These are phyloP conservation scores for Dioszegia crocea DNA, from an alignment of 768 basidiomycete genomes.

Conservation along the genomic window DNA sequence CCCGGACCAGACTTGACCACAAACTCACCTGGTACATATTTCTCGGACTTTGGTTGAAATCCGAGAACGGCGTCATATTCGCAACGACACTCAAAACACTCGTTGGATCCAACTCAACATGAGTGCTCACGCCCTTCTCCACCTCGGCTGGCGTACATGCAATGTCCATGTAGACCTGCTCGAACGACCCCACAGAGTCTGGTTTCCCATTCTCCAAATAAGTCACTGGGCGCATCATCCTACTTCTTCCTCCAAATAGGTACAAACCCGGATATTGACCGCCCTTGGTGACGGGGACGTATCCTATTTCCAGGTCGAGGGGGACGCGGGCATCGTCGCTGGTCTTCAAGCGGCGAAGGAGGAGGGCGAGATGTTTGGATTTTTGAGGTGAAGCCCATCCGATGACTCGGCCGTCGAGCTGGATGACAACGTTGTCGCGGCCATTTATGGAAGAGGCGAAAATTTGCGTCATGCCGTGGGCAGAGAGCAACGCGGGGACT, in stretches of 20 bases:
- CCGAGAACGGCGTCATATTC: conserved; percentile 96
- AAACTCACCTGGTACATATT: conserved; percentile 50
- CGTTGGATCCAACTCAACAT: conserved; percentile 90
- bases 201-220: conserved; percentile 77
- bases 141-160: conserved; percentile 86
- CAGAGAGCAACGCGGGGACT: conserved; percentile 72
- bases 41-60: conserved; percentile 86
- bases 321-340: conserved; percentile 76
- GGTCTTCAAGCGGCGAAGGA: conserved; percentile 90
- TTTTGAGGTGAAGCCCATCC: conserved; percentile 80
- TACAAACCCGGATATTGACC: conserved; percentile 97
- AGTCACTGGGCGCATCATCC: conserved; percentile 98
- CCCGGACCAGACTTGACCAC: too few relatives aligned
- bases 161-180: conserved; percentile 99
- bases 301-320: conserved; percentile 88
- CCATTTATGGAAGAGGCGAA: conserved; percentile 79
- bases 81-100: conserved; percentile 95
- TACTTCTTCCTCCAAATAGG: conserved; percentile 75
- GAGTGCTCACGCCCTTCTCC: conserved; percentile 67
- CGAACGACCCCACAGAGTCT: conserved; percentile 91
- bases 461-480: conserved; percentile 90
- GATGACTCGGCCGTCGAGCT: conserved; percentile 91
- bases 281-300: conserved; percentile 79
- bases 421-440: conserved; percentile 73
- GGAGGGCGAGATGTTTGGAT: conserved; percentile 73